Base-by-base conservation (phyloP, 2,329 filamentous ascomycete species). In the Xylariaceae sp. region DNA sequence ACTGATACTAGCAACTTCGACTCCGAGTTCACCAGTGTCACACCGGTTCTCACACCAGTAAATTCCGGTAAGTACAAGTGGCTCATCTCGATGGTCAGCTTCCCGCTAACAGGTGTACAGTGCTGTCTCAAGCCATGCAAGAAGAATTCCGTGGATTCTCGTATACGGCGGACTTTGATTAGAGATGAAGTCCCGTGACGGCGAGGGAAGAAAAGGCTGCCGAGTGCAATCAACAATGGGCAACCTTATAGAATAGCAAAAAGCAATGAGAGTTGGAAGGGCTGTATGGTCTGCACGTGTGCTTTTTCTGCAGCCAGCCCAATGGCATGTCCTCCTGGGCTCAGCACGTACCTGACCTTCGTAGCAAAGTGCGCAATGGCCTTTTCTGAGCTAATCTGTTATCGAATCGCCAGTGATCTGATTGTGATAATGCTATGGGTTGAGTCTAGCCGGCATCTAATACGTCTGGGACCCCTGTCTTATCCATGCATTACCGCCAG, bases 1-100 rank as follows among this genome's bases (percentile, higher is more conserved):
- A 96, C 94, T 39, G 94, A 99, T 74, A 99, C 94, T n/a, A 96
- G 91, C 78, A 99, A 99, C 74, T 99, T 99, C 70, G 94, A 99
- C 68, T 90, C 89, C 42, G 94, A 99, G 68, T 99, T 99, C 68
- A 99, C 94, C 1, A 97, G 92, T 66, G 94, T 99, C 47, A 99
- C 94, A 39, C 94, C 94, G 1, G 94, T 99, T 50, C 79, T 99
- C 59, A 99, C 94, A 30, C 94, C 94, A 45, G 94, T 99, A 48
- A 91, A 97, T 73, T 95, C 90, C 71, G 90, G 91, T 95, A 87
- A 75, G 87, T 14, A n/a, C 18, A 15, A 30, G 11, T 5, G 19
- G n/a, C 19, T 12, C 22, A 19, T 36, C 41, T 55, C 1, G 27
- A 15, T 6, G 6, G 55, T n/a, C 30, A 18, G 42, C 65, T 73